These are phyloP conservation scores for Cicer arietinum DNA, from an alignment of 306 rosid genomes.

Conservation along the genomic window DNA sequence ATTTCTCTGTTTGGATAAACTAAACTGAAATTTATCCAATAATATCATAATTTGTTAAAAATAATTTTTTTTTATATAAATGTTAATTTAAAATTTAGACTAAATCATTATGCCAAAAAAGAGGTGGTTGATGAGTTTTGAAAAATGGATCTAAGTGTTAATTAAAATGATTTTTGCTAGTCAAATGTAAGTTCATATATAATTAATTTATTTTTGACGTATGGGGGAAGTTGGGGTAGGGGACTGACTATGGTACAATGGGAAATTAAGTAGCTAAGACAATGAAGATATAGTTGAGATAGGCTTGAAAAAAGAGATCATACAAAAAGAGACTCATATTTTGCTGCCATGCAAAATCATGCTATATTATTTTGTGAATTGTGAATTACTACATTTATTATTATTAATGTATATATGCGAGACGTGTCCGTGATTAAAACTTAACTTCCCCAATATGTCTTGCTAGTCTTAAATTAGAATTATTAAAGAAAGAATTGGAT, in stretches of 20 bases:
- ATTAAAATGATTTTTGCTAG: not conserved
- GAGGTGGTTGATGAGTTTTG: conserved; percentile 11
- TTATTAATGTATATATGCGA: not conserved
- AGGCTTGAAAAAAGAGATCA: conserved; percentile 49
- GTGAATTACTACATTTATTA: too few relatives aligned
- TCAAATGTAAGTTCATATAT: conserved; percentile 1
- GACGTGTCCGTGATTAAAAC: conserved; percentile 40
- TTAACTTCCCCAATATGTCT: conserved; percentile 23
- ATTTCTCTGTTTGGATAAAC: not conserved
- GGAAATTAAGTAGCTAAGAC: conserved; percentile 23
- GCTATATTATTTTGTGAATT: not conserved
- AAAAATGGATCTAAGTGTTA: not conserved
- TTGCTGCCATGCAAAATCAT: conserved; percentile 6
- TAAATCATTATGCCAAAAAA: not conserved
- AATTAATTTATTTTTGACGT: not conserved
- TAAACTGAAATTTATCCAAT: not conserved
- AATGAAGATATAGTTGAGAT: conserved; percentile 53
- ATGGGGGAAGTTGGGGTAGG: conserved; percentile 44
- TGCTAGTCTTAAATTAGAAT: conserved; percentile 26
- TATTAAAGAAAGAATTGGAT: conserved; percentile 8
- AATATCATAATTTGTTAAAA: not conserved
- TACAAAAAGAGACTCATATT: not conserved
- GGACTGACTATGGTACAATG: conserved; percentile 28
- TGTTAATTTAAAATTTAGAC: not conserved
- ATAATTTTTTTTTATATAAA: not conserved